phyloP scores from a whole-genome alignment of 2,329 filamentous ascomycete genomes.

The Aspergillus awamori region DNA sequence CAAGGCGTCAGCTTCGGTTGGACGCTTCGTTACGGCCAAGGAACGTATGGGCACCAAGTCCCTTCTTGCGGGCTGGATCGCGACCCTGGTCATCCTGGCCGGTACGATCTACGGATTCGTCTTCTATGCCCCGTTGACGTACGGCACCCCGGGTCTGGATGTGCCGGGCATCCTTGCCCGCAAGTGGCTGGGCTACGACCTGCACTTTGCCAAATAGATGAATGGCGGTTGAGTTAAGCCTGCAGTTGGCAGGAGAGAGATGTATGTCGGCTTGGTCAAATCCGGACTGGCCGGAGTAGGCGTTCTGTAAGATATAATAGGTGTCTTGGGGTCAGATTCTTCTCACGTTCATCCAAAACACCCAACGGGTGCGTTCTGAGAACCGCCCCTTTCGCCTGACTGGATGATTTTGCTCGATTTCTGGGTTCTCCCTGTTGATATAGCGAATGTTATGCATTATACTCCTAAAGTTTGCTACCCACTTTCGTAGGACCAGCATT shows the following conservation, averaged over 20 bases:
- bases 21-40: slow-evolving; percentile 71
- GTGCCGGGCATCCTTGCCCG: slow-evolving; percentile 77
- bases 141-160: slow-evolving; percentile 85
- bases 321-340: background rate
- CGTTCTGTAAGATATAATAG: slow-evolving; percentile 1
- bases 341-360: background rate
- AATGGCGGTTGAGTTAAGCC: background rate
- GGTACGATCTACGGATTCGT: slow-evolving; percentile 77
- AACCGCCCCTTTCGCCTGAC: background rate
- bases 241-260: background rate
- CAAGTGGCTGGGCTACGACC: slow-evolving; percentile 96
- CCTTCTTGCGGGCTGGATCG: slow-evolving; percentile 77
- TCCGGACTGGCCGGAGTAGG: background rate
- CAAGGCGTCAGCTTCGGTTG: slow-evolving; percentile 46
- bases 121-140: slow-evolving; percentile 94
- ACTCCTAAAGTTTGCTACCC: background rate
- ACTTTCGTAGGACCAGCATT: too few relatives aligned
- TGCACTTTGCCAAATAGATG: slow-evolving; percentile 94
- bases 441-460: slow-evolving; percentile 3
- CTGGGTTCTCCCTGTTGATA: slow-evolving; percentile 1
- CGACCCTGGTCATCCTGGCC: slow-evolving; percentile 68
- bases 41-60: slow-evolving; percentile 81
- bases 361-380: background rate
- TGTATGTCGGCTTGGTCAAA: background rate
- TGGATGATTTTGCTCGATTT: background rate